Base-by-base conservation (phyloP, 2,329 filamentous ascomycete genomes). In the Fusarium mangiferae region DNA sequence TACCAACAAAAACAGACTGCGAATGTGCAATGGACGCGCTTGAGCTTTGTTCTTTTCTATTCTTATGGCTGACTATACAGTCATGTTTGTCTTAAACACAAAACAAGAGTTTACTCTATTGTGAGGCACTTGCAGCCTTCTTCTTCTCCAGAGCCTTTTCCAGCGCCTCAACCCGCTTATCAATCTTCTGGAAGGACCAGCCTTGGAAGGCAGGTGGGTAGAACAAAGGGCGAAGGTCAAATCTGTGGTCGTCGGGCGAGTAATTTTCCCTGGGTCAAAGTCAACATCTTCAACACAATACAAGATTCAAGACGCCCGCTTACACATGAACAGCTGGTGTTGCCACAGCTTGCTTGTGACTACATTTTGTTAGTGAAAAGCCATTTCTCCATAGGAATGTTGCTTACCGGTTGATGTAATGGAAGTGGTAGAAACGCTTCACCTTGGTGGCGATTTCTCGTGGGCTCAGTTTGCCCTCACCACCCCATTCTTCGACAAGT, bases 101-200 rank as follows among this genome's bases (percentile, higher is more conserved):
- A 46, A 20, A 38, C 18, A 28, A 7, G 20, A 12, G 17, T 28
- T 22, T 26, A 26, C n/a, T 67, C 46, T 68, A 68, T 9, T 49
- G 39, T 3, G 33, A 62, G 11, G 13, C 28, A 17, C 15, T 26
- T 22, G 20, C 24, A 10, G 38, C 64, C 74, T 66, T 42, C 51
- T 71, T 70, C 38, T 56, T 67, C 17, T 72, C 68, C 7, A 72
- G 6, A 33, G 56, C 56, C 70, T 73, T 80, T 61, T 84, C 78
- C 10, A 84, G 73, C 56, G 73, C 78, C 54, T 77, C 80, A 3
- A 83, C 72, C 66, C 81, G 80, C 69, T 77, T 75, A 61, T 85
- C 83, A 42, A 85, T 84, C 73, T 76, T 82, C 69, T 81, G 82
- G 51, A 87, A 84, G 6, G 75, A 76, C 78, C 79, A 83, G 51